Base-by-base conservation (phyloP, 2,329 filamentous ascomycete species). In the Aureobasidium sp. region DNA sequence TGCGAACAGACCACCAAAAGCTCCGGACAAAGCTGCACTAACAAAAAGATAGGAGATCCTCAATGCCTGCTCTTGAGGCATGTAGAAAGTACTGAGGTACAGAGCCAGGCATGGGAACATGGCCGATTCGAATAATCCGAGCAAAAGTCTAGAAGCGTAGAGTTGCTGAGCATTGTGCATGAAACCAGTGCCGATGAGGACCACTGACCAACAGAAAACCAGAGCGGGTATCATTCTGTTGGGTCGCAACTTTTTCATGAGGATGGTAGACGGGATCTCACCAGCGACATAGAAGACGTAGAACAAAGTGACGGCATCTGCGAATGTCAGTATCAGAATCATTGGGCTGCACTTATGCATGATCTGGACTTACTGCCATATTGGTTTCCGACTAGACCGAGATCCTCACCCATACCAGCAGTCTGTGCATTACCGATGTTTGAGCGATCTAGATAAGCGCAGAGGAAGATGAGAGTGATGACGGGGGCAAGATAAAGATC, bases 81-180 rank as follows among this genome's bases (percentile, higher is more conserved):
- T 91, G 79, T 94, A 94, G 81, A 93, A 94, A 69, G 93, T 86
- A 0, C 91, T 93, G 23, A 94, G 82, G 70, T 93, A 93, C 23
- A 91, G 79, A 36, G 54, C 38, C 15, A 58, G 38, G n/a, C 69
- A 92, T 78, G 91, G 91, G 69, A 93, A 93, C 0, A 93, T 79
- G 0, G 91, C 91, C 0, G 90, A 90, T 77, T 93, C 91, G 45
- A 93, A 84, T 9, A 86, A 82, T 7, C 92, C 92, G 0, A 94
- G 85, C 18, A 94, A 79, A 0, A 94, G 74, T 7, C 92, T 89
- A 69, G 89, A 90, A 8, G 87, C 91, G n/a, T 94, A 79, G 5
- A 95, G 80, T 3, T 87, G 84, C 50, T 82, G 87, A 72, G 90
- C 94, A 67, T 82, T 90, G 47, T 90, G 81, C 18, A 89, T 88